Percentiles rank a stretch among this genome's conserved stretches.
phyloP scores from a whole-genome alignment of 768 basidiomycete genomes.

The Pulveroboletus sp. region DNA sequence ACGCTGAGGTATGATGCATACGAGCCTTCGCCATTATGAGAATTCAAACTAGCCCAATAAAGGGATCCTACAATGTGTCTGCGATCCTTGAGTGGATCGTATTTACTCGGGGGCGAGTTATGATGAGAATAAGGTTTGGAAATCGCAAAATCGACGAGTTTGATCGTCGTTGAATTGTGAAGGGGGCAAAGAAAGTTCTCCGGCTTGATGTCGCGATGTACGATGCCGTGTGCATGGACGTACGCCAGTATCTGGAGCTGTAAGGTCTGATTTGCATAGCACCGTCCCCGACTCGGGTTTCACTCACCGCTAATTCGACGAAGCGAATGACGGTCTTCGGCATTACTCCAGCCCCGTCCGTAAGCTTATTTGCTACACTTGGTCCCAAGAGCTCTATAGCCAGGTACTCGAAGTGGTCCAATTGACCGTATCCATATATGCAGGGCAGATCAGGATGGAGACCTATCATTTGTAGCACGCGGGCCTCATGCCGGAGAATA shows the following conservation, averaged over 20 bases:
- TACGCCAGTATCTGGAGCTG: neutral
- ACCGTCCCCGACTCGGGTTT: neutral
- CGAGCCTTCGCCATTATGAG: constrained; percentile 16
- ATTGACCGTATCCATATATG: constrained; percentile 29
- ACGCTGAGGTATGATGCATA: neutral
- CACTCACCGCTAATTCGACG: neutral
- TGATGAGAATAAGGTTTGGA: constrained; percentile 10
- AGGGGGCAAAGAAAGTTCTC: constrained; percentile 32
- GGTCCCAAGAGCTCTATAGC: constrained; percentile 20
- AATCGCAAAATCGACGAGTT: constrained; percentile 34
- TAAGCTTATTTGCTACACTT: constrained; percentile 14
- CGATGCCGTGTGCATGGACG: constrained; percentile 18
- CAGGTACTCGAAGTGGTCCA: constrained; percentile 36
- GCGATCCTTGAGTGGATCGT: constrained; percentile 19
- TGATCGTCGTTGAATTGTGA: constrained; percentile 23
- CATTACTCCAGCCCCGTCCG: constrained; percentile 12
- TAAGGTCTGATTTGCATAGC: neutral
- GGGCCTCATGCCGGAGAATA: constrained; percentile 27
- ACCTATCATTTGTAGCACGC: constrained; percentile 29
- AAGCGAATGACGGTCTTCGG: constrained; percentile 19
- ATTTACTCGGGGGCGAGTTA: neutral
- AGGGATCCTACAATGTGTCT: constrained; percentile 29
- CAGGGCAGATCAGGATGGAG: constrained; percentile 32
- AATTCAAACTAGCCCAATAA: constrained; percentile 33
- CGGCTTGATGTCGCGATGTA: constrained; percentile 39